Base-by-base conservation (phyloP, 208 protist species). In the Leishmania mexicana region DNA sequence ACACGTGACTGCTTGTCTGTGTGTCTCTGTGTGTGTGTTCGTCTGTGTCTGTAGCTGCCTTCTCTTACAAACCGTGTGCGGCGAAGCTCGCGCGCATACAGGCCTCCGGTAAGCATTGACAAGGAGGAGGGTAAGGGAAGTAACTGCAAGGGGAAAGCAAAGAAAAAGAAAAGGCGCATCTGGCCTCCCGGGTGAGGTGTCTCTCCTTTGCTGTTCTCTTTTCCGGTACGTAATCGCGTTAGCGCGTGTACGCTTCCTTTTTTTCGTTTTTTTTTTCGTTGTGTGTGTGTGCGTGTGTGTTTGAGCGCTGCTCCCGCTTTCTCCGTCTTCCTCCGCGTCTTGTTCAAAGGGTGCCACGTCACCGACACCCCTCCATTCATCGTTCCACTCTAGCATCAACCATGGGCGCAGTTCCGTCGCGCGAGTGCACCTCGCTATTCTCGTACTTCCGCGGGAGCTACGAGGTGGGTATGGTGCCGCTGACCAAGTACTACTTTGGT, bases 391-490 rank as follows among this genome's bases (percentile, higher is more conserved):
- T 11, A 31, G 71, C 45, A 57, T 42, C 3, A 54, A 70, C n/a
- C 21, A 96, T 96, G 93, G 93, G 93, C 4, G 93, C 85, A 38
- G 81, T 82, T 45, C 93, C 93, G 5, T 97, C 93, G 17, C 84
- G 82, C 38, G 92, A 97, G 78, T 83, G 79, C 28, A 88, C 84
- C 42, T 88, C 86, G 28, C 84, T 97, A n/a, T 97, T 95, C 79
- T 97, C 93, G 35, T 95, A 95, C 83, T 95, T 97, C 84, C 81
- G 94, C 45, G 94, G 94, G 24, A 97, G 87, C 51, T 97, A 97
- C 83, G 94, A 97, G 81, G 90, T 94, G 75, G 91, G 94, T 5
- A 91, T 97, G 75, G 92, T 97, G 79, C 94, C 94, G 4, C 86
- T 97, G 49, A 95, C 94, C 0, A 89, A 90, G 62, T 82, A 88